Base-by-base conservation (phyloP, 257 asterid species). In the Ocimum tenuiflorum region DNA sequence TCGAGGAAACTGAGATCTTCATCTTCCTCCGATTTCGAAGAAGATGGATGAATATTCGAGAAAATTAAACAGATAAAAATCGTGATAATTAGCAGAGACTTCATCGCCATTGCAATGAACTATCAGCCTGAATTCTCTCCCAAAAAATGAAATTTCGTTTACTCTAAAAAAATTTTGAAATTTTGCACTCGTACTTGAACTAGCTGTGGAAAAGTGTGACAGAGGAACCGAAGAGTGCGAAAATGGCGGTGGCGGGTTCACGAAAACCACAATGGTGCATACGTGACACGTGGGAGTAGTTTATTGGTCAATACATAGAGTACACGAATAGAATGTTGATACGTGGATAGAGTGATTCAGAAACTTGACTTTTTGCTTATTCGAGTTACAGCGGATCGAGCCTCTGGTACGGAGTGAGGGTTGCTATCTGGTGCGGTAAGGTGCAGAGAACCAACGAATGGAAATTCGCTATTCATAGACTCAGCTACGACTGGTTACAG, bases 1-100 rank as follows among this genome's bases (percentile, higher is more conserved):
- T 85, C 82, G 69, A 91, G 90, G 80, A 84, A 91, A 53, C 75
- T 81, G 85, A 91, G 91, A 83, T 88, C 95, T 62, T 91, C 89
- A 52, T 86, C 96, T 59, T 81, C 83, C 15, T 79, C 89, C 39
- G 75, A 49, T 64, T 56, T 79, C 22, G 76, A 60, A 0, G 80
- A 75, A 67, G 60, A 73, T 27, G 54, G 63, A 8, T 59, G 20
- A 31, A 80, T 55, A 10, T 47, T 60, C 33, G 77, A 55, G 81
- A 73, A 71, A 42, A 83, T 59, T 60, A 83, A 81, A 66, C 61
- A 86, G 65, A 63, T 77, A 17, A 71, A 59, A 56, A 86, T 52
- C 7, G 87, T 77, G 75, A 83, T 46, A 61, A 83, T 49, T 18
- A 79, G 33, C 46, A 69, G 65, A 13, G 78, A 73, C 60, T 77